Evolutionary conservation across 768 basidiomycete genomes (phyloP), one percentile per base, ranked within the genome.

Genomic region (Nidularia pulvinata): DNA sequence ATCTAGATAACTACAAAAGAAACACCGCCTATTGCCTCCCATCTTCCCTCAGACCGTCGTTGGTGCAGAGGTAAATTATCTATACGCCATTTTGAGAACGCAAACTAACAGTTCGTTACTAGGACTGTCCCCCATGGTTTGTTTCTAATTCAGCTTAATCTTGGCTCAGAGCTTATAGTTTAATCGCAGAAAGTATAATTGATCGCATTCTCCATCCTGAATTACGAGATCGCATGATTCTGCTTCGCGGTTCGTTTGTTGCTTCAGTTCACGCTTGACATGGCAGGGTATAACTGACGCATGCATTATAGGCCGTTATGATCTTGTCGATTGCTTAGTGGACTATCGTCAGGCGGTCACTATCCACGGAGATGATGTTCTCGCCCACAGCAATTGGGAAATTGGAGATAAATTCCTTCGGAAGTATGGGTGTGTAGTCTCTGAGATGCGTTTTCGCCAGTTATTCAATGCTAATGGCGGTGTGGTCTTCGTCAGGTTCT

Each of bases 311-410:
- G 91, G 83, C 22, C 88, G 86, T 46, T 91, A 89, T 58, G 87
- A 89, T 61, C 71, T 97, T 11, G 83, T 88, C 0, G 92, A 93
- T 55, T 91, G 89, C 60, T 71, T 94, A 32, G 77, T 88, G 55
- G 88, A 91, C 55, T 88, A 91, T 57, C 76, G 88, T 33, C 73
- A 68, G 25, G 81, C 83, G 3, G 78, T 91, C 10, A 87, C 81
- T 2, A 80, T 95, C 44, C 94, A 97, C 55, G 93, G 93, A 10
- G 91, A 96, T 59, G 95, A 98, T 61, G 89, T 94, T 19, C 77
- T 97, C n/a, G 86, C 87, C 3, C 92, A 96, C 60, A 75, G 72
- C 43, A 95, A 92, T 61, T 97, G 95, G 93, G 95, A 98, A 69
- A 78, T 97, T 39, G 77, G 80, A 13, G 93, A 95, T 63, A 75